Conservation (phyloP, 1,284 basidiomycete genomes). For the Naganishia sp. region DNA sequence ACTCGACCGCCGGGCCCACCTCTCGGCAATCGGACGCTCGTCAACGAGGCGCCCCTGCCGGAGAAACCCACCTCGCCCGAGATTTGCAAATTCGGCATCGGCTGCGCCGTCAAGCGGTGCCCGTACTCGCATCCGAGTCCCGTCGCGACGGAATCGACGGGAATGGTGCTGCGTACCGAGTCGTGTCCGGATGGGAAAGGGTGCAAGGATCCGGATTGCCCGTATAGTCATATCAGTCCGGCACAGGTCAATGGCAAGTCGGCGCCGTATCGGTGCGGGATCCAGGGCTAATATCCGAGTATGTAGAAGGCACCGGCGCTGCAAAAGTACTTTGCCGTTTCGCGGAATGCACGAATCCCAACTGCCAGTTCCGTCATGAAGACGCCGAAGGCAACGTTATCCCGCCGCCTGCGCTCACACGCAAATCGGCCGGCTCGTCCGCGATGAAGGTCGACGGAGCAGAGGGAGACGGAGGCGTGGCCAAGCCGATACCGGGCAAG, state of each 20-base stretch:
- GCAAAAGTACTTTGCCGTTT: constrained; percentile 51
- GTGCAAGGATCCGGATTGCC: constrained; percentile 87
- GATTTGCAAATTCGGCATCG: constrained; percentile 86
- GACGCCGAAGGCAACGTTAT: constrained; percentile 52
- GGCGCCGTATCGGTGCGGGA: not conserved
- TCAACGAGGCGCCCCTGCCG: constrained; percentile 34
- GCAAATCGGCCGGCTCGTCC: not conserved
- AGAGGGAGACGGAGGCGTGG: constrained; percentile 4
- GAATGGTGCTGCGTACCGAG: constrained; percentile 86
- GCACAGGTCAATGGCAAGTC: constrained; percentile 64
- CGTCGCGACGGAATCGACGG: constrained; percentile 81
- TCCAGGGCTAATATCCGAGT: not conserved
- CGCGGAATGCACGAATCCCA: constrained; percentile 52
- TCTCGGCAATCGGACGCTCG: constrained; percentile 41
- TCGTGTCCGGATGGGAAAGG: constrained; percentile 74
- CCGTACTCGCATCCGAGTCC: constrained; percentile 88
- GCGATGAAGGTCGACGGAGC: constrained; percentile 27
- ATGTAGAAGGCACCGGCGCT: constrained; percentile 40
- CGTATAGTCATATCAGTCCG: constrained; percentile 83
- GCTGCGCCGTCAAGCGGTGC: constrained; percentile 84
- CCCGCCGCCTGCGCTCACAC: constrained; percentile 49
- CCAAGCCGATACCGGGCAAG: constrained; percentile 25
- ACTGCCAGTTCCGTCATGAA: constrained; percentile 54
- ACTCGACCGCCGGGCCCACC: constrained; percentile 41
- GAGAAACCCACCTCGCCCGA: constrained; percentile 52